These are phyloP conservation scores for Cruciata laevipes DNA, from an alignment of 257 asterid genomes.

Conservation along the genomic window DNA sequence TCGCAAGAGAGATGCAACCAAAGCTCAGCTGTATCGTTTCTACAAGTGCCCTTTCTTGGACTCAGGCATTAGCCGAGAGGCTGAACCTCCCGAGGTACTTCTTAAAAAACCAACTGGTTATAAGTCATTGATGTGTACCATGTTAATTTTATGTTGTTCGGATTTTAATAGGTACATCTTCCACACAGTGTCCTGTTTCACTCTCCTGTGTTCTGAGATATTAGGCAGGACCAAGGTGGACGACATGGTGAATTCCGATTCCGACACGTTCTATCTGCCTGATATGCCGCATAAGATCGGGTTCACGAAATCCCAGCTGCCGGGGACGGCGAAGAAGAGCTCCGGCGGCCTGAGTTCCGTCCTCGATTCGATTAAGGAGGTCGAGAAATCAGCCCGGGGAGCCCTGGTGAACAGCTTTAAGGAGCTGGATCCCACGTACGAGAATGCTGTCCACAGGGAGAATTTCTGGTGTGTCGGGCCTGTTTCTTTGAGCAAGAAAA, in stretches of 20 bases:
- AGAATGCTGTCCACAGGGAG: slow-evolving; percentile 20
- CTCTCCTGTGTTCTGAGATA: slow-evolving; percentile 26
- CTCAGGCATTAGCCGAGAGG: slow-evolving; percentile 25
- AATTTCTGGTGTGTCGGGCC: slow-evolving; percentile 58
- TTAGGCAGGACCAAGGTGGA: slow-evolving; percentile 5
- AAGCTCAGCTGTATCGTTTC: slow-evolving; percentile 49
- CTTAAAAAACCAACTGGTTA: too few relatives aligned
- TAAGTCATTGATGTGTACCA: too few relatives aligned
- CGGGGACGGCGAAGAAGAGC: slow-evolving; percentile 5
- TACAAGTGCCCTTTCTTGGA: slow-evolving; percentile 44
- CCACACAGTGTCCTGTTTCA: slow-evolving; percentile 55
- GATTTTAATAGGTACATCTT: slow-evolving; percentile 20
- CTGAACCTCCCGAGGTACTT: slow-evolving; percentile 33
- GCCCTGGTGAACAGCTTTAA: slow-evolving; percentile 39
- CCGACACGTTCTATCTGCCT: slow-evolving; percentile 28
- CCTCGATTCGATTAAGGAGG: slow-evolving; percentile 19
- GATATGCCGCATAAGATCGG: slow-evolving; percentile 40
- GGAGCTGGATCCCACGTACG: slow-evolving; percentile 51
- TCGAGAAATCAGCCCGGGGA: slow-evolving; percentile 24
- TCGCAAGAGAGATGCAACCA: slow-evolving; percentile 27
- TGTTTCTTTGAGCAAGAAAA: slow-evolving; percentile 22
- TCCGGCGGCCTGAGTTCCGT: slow-evolving; percentile 11
- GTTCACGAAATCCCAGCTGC: slow-evolving; percentile 33
- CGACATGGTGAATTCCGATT: slow-evolving; percentile 19
- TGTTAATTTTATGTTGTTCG: neutral